These are phyloP conservation scores for Citropsis articulata DNA, from an alignment of 345 rosid species.

Conservation along the genomic window DNA sequence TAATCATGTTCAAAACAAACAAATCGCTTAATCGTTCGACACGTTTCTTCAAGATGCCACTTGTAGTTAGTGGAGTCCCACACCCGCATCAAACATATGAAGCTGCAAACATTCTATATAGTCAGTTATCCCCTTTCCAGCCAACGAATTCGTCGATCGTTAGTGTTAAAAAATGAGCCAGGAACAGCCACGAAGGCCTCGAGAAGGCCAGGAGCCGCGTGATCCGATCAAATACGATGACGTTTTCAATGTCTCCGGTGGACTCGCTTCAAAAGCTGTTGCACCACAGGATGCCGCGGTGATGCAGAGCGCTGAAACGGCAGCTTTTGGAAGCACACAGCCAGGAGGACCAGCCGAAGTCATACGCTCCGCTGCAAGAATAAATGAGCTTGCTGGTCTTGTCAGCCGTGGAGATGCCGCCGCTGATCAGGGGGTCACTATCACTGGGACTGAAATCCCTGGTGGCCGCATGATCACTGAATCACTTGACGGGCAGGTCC, in stretches of 20 bases:
- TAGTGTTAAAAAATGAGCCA: conserved; percentile 49
- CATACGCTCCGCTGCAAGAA: conserved; percentile 63
- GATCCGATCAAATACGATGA: conserved; percentile 59
- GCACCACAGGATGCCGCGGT: conserved; percentile 69
- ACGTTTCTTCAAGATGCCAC: neutral
- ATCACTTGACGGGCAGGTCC: conserved; percentile 61
- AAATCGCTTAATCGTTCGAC: neutral
- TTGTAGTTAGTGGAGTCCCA: neutral
- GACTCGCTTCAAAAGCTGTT: conserved; percentile 42
- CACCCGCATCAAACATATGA: too few species aligned
- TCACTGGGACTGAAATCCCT: conserved; percentile 51
- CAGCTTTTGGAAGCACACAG: conserved; percentile 54
- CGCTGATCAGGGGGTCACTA: conserved; percentile 47
- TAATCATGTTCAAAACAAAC: too few species aligned
- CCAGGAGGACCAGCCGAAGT: conserved; percentile 61
- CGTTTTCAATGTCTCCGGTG: conserved; percentile 54
- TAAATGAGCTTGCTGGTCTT: conserved; percentile 48
- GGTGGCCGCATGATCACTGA: conserved; percentile 56
- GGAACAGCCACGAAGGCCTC: conserved; percentile 50
- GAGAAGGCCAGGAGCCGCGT: conserved; percentile 55
- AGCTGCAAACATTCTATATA: neutral
- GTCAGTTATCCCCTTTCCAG: neutral
- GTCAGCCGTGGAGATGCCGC: conserved; percentile 42
- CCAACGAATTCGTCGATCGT: neutral
- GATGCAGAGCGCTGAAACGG: conserved; percentile 74